Evolutionary conservation across 441 rosid species (phyloP), one percentile per base, ranked within the genome.

Genomic region (Populus trichocarpa): DNA sequence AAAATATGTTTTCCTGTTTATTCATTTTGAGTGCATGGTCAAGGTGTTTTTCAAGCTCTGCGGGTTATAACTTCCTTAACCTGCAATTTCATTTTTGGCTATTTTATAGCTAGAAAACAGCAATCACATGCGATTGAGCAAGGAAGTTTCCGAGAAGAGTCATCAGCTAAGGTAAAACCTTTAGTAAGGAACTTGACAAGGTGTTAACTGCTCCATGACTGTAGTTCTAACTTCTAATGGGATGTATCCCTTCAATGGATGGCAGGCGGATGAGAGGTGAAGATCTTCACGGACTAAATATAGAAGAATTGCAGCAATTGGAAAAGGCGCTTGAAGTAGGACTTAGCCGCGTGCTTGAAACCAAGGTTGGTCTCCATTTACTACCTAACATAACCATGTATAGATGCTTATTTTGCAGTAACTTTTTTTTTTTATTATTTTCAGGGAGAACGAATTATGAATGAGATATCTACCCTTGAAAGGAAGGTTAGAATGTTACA

Each of bases 261-360:
- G 69, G 76, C 79, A 91, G 95, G 80, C 89, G 85, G 80, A 81
- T 91, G 86, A 88, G 87, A 78, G 95, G 95, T 4, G 95, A 91
- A 63, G 87, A 88, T 78, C 90, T 91, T 53, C 85, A 81, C 8
- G 92, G 91, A 64, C 36, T 91, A 78, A 83, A 69, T 70, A 36
- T 89, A 5, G 92, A 88, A 33, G 87, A 89, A 73, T 75, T 91
- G 81, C 88, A 80, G 79, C 80, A 81, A 14, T 76, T 91, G 36
- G 92, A 91, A 73, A 91, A 83, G 73, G 38, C 77, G 76, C 89
- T 91, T 22, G 95, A 88, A 78, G 71, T 80, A 0, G 92, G 92
- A 69, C 90, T 87, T 36, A 6, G 40, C 63, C 86, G 88, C 0
- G 89, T 91, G n/a, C 75, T 82, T 11, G 70, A 81, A 63, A 80